Percentiles rank a stretch among this genome's conserved stretches.
These are phyloP conservation scores for Tricholoma matsutake DNA, from an alignment of 768 basidiomycete species.

Conservation along the genomic window DNA sequence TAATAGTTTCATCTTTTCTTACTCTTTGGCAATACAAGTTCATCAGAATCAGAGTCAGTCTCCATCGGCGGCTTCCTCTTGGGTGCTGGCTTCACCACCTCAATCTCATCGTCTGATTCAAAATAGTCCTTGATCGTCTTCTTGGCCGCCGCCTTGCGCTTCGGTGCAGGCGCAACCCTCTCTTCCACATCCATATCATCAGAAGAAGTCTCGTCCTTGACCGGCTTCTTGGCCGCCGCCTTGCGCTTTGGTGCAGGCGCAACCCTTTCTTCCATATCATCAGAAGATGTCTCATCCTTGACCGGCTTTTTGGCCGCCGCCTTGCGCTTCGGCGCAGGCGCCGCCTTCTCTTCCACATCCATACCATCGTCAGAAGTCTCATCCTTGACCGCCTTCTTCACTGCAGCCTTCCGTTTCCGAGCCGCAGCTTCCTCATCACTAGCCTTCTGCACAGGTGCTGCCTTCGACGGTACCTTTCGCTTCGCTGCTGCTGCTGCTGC, in stretches of 20 bases:
- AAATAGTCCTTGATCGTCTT: constrained; percentile 15
- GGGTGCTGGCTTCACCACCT: constrained; percentile 14
- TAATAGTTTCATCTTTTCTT: constrained; percentile 12
- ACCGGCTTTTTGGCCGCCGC: constrained; percentile 20
- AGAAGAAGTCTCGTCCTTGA: constrained; percentile 16
- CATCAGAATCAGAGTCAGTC: constrained; percentile 29
- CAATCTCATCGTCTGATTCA: constrained; percentile 16
- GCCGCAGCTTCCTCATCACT: constrained; percentile 12
- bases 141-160: constrained; percentile 22
- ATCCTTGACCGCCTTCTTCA: constrained; percentile 19
- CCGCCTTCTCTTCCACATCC: constrained; percentile 15
- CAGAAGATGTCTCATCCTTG: constrained; percentile 11
- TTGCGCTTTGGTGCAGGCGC: constrained; percentile 12
- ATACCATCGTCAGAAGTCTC: constrained; percentile 16
- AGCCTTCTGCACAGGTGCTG: constrained; percentile 19
- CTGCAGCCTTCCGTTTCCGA: constrained; percentile 17
- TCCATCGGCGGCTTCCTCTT: constrained; percentile 9
- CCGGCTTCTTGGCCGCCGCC: constrained; percentile 20
- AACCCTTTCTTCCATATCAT: constrained; percentile 5
- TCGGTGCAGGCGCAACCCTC: constrained; percentile 4
- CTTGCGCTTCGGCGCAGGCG: constrained; percentile 14
- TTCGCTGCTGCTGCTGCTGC: constrained; percentile 32
- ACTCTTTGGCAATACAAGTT: constrained; percentile 14
- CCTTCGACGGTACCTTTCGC: constrained; percentile 37
- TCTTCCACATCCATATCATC: constrained; percentile 19